phyloP scores from a whole-genome alignment of 2,329 filamentous ascomycete genomes.

The Arachnomyces sp. region DNA sequence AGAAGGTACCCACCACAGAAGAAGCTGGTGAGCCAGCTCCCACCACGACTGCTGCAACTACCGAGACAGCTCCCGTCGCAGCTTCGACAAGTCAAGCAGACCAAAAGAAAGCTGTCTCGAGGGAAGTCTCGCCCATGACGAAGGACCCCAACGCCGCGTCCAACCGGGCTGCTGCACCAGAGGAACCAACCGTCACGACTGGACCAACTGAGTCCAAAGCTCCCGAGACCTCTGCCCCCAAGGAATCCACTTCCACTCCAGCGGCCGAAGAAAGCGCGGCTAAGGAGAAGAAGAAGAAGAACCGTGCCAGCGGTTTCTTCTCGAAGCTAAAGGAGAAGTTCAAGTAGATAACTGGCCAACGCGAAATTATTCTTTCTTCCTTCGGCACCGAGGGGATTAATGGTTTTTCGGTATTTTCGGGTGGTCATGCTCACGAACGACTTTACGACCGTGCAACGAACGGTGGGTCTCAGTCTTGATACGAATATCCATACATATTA shows the following conservation, averaged over 20 bases:
- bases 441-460: no score
- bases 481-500: no score
- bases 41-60: conserved; percentile 31
- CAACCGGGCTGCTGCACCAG: conserved; percentile 12
- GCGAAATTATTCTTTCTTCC: neutral
- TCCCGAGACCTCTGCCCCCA: conserved; percentile 14
- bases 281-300: conserved; percentile 58
- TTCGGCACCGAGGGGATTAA: no score
- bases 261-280: conserved; percentile 13
- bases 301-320: conserved; percentile 56
- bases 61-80: conserved; percentile 27
- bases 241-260: conserved; percentile 6
- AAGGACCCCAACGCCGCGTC: conserved; percentile 18
- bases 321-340: conserved; percentile 48
- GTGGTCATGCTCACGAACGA: no score
- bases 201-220: conserved; percentile 11
- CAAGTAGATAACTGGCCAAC: conserved; percentile 21
- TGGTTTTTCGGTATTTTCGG: no score
- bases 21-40: conserved; percentile 29
- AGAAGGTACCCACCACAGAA: conserved; percentile 32
- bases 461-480: no score
- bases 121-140: conserved; percentile 15
- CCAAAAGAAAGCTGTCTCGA: conserved; percentile 9
- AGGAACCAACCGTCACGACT: conserved; percentile 2
- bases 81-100: conserved; percentile 7